A percentile compares a stretch with the other conserved stretches of the same genome.
These are phyloP conservation scores for Diaporthe vexans DNA, from an alignment of 2,329 filamentous ascomycete species.

Conservation along the genomic window DNA sequence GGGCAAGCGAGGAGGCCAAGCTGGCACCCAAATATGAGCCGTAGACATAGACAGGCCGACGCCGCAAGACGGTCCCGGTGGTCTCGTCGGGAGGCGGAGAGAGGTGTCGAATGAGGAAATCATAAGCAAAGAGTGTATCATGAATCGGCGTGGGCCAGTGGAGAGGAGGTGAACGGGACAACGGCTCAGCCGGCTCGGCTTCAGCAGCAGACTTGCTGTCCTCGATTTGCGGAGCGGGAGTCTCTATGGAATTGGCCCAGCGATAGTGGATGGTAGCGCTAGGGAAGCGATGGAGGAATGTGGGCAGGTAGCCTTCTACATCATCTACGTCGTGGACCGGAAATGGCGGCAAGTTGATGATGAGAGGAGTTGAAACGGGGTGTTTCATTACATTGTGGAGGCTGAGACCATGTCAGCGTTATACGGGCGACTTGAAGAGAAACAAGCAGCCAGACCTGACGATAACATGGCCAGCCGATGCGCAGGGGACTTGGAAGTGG, in stretches of 20 bases:
- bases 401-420: constrained; percentile 51
- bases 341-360: constrained; percentile 69
- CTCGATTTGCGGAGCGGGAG: too few relatives aligned
- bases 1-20: constrained; percentile 68
- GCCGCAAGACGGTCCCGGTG: constrained; percentile 40
- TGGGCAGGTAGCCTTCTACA: constrained; percentile 52
- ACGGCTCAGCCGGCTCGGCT: background rate
- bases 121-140: constrained; percentile 67
- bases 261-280: constrained; percentile 72
- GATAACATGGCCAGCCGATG: constrained; percentile 63
- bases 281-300: constrained; percentile 58
- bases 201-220: background rate
- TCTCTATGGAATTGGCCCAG: constrained; percentile 56
- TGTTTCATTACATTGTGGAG: constrained; percentile 62
- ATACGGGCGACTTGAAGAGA: constrained; percentile 40
- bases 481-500: constrained; percentile 61
- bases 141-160: constrained; percentile 71
- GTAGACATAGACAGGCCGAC: constrained; percentile 64
- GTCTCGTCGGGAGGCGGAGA: constrained; percentile 48
- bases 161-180: constrained; percentile 44
- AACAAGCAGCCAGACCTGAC: constrained; percentile 58
- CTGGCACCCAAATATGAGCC: constrained; percentile 71
- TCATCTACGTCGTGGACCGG: constrained; percentile 49
- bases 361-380: constrained; percentile 58
- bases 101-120: constrained; percentile 64